Evolutionary conservation across 2,329 filamentous ascomycete genomes (phyloP), one percentile per base, ranked within the genome.

Genomic region (Aspergillus tamarii): DNA sequence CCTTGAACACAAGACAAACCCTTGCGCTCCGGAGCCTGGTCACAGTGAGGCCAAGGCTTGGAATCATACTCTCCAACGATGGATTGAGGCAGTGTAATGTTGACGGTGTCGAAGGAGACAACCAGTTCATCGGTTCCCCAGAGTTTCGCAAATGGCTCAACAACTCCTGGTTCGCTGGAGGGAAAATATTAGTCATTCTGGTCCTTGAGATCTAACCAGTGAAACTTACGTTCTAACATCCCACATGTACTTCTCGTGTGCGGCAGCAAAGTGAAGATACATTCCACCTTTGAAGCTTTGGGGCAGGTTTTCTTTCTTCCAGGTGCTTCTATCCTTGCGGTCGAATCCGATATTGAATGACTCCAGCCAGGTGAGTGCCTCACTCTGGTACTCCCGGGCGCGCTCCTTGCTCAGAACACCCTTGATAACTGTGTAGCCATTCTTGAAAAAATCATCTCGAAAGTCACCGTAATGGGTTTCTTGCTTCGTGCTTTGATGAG

Each of bases 181-280:
- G 6, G 21, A 32, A 32, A 7, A 23, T 21, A 16, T 50, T 16
- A 57, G 43, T 28, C 10, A 46, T 26, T 0, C 0, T 6, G 5
- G 8, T 41, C 4, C 16, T 19, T 6, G 30, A 23, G 26, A 3
- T 46, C 1, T 26, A n/a, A 14, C 78, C 74, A 57, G 26, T 14
- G 4, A 48, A 19, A 34, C 65, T 59, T 65, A 65, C 66, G 68
- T 76, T 36, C 77, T 70, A 2, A 78, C 77, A 28, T 82, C 80
- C 81, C 80, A 83, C 2, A 78, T 73, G 64, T 78, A 77, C 66
- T 80, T 77, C 67, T 82, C 80, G 50, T 82, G 80, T 3, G 75
- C 69, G 2, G 74, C 73, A 7, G 68, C 70, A 61, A 81, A 81
- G 39, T 60, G 46, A 9, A 63, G 56, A 68, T 81, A 83, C 79